Evolutionary conservation across 1,284 basidiomycete genomes (phyloP), one percentile per base, ranked within the genome.

Genomic region (Irpex lacteus): DNA sequence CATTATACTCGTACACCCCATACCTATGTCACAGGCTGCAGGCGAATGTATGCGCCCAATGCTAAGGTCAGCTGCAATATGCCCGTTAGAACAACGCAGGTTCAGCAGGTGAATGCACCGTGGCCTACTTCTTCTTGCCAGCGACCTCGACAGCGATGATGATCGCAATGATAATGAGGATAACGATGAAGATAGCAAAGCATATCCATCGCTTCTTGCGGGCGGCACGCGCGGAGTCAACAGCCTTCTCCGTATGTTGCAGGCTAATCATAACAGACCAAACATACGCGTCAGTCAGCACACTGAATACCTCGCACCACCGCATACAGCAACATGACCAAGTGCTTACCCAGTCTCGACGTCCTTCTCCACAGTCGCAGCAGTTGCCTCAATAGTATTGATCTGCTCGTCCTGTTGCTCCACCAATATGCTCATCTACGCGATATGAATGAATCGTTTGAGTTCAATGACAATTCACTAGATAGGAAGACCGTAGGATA

Each of bases 131-230:
- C 61, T 72, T 77, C 60, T 77, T 70, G 53, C 66, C 76, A 64
- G 78, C 72, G 59, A 72, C 72, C 15, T 61, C 53, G 37, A 89
- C 78, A 21, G 85, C 80, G 59, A 90, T 79, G 44, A 90, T 78
- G 63, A 89, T 81, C 52, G 77, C 90, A 63, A 91, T 74, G 63
- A 92, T 86, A 61, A 82, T 81, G 61, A 93, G 78, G 66, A 92
- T 70, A 61, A 78, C 63, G 60, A 77, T 72, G 66, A 87, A 78
- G 63, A 92, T 68, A 63, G 83, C 75, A 85, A 95, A 94, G 80
- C 94, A 96, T 74, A 95, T 95, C 92, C 93, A 95, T 68, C 93
- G 88, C 85, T 98, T 98, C 80, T 91, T 94, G 67, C 97, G 89
- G 26, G 95, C 96, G 53, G 90, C 86, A 49, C 90, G 84, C n/a